These are phyloP conservation scores for Tarenaya hassleriana DNA, from an alignment of 345 rosid genomes.

Conservation along the genomic window DNA sequence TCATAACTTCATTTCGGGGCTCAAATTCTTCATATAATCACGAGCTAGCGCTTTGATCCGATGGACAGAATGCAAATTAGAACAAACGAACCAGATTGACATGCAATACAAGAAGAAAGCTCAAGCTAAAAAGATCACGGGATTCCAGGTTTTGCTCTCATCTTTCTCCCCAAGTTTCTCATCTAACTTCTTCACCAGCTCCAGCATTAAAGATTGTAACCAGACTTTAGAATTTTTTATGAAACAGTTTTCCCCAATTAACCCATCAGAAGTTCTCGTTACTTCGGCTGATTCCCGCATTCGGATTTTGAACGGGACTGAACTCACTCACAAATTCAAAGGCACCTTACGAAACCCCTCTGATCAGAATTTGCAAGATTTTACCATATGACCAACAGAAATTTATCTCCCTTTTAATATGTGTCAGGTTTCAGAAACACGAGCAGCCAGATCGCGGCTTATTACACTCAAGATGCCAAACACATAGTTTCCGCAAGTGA, in stretches of 20 bases:
- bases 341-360: conserved; percentile 35
- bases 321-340: conserved; percentile 58
- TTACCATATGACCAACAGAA: neutral
- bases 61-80: conserved; percentile 56
- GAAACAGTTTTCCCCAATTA: conserved; percentile 63
- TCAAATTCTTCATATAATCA: neutral
- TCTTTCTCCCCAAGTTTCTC: too few relatives aligned
- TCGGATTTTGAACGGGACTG: conserved; percentile 60
- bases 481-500: conserved; percentile 71
- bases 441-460: conserved; percentile 83
- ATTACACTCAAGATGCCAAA: conserved; percentile 65
- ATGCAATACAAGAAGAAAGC: conserved; percentile 56
- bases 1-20: neutral
- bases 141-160: conserved; percentile 56
- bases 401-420: neutral
- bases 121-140: conserved; percentile 70
- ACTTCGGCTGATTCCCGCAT: conserved; percentile 89
- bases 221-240: too few relatives aligned
- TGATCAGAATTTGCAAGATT: neutral
- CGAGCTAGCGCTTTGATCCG: neutral
- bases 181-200: neutral
- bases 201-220: neutral
- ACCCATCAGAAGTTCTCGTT: conserved; percentile 73
- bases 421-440: conserved; percentile 66
- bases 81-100: conserved; percentile 43